Base-by-base conservation (phyloP, 495 filamentous ascomycete genomes). In the Lepidopterella palustris region DNA sequence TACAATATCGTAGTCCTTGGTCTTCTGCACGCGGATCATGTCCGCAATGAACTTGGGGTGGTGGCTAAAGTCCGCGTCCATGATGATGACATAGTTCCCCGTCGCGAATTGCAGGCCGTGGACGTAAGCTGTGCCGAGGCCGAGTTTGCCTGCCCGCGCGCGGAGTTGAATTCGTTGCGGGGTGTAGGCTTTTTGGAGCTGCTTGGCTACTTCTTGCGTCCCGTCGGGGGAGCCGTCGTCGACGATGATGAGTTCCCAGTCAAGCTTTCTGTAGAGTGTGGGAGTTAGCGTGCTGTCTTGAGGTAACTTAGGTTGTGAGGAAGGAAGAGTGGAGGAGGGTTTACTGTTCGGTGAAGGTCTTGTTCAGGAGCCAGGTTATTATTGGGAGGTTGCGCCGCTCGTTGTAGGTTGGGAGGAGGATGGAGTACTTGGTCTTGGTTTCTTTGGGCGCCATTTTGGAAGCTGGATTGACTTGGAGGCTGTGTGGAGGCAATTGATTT, bases 61-160 rank as follows among this genome's bases (percentile, higher is more conserved):
- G 79, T 98, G 95, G 70, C 84, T 88, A 83, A 98, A 98, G 75
- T 98, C 93, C 74, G 93, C 93, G 78, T 98, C 93, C 93, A 98
- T 97, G 80, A 98, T 98, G 78, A 98, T 89, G 59, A 98, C 87
- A 73, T 83, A 97, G 79, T 91, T 96, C 62, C 93, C 93, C 23
- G 84, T 89, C 32, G 79, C 86, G 70, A 84, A 96, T 69, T 92
- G 79, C 53, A 97, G 79, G 40, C 93, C 93, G 72, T 98, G 92
- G 45, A 97, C 88, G 77, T 98, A 98, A 9, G 95, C 93, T 2
- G 93, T 97, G 57, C 93, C 93, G 25, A 98, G 84, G 18, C 95
- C 95, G 40, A 98, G 87, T 78, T 98, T 97, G 60, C 93, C 95
- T 21, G 87, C 80, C 62, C 93, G 92, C 21, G 90, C 79, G 73